These are phyloP conservation scores for Eleusine indica DNA, from an alignment of 176 grass and related monocot genomes.

Conservation along the genomic window DNA sequence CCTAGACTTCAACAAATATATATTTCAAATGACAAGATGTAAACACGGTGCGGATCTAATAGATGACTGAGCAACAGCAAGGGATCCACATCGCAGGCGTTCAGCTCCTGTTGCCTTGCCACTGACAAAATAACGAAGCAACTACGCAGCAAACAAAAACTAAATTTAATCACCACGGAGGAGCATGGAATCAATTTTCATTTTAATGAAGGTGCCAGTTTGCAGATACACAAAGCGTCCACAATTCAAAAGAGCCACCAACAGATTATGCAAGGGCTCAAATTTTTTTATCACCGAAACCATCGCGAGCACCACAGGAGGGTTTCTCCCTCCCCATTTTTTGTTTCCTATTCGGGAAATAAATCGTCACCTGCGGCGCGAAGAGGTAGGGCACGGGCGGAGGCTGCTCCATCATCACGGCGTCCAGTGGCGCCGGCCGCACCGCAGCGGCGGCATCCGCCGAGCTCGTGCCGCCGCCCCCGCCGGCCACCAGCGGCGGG, in stretches of 20 bases:
- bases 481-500: constrained; percentile 7
- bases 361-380: constrained; percentile 58
- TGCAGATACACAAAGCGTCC: neutral
- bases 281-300: constrained; percentile 11
- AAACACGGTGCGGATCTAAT: neutral
- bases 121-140: constrained; percentile 9
- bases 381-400: constrained; percentile 62
- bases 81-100: neutral
- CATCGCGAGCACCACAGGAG: constrained; percentile 22
- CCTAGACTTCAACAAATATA: neutral
- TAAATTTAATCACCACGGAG: constrained; percentile 4
- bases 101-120: neutral
- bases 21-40: neutral
- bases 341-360: neutral
- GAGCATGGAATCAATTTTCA: neutral
- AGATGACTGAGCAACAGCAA: neutral
- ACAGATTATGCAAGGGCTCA: neutral
- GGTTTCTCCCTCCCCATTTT: neutral
- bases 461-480: constrained; percentile 9
- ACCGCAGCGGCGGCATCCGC: neutral
- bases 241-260: neutral
- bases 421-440: constrained; percentile 27
- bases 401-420: constrained; percentile 46
- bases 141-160: neutral
- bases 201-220: neutral